Evolutionary conservation across 2,329 filamentous ascomycete genomes (phyloP).

Genomic region (Arachnomyces sp.): DNA sequence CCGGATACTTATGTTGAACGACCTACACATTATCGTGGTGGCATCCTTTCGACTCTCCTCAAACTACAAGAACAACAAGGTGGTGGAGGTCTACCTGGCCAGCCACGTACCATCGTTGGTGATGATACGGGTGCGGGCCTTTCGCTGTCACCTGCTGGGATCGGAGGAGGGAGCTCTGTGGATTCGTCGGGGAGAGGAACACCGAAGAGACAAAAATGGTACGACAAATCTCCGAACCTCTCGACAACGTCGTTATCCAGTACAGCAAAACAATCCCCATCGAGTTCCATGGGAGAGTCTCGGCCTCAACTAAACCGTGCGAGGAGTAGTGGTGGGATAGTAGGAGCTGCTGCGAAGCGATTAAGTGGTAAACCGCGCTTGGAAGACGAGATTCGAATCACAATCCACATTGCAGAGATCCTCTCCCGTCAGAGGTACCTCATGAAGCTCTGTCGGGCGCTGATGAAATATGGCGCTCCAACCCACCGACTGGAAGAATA

Average conservation of each 20-base stretch:
- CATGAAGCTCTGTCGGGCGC: conserved; percentile 70
- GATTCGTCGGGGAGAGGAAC: conserved; percentile 24
- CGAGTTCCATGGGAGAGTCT: conserved; percentile 15
- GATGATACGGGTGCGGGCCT: conserved; percentile 15
- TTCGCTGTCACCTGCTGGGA: conserved; percentile 17
- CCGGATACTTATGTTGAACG: conserved; percentile 53
- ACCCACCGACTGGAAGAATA: conserved; percentile 87
- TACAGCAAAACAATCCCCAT: conserved; percentile 22
- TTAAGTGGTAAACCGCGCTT: conserved; percentile 10
- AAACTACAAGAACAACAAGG: conserved; percentile 57
- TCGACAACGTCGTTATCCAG: conserved; percentile 29
- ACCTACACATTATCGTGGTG: conserved; percentile 62
- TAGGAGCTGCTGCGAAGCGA: conserved; percentile 18
- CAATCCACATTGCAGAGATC: conserved; percentile 58
- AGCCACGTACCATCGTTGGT: conserved; percentile 11
- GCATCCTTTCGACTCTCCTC: conserved; percentile 64
- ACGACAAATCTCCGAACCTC: conserved; percentile 30
- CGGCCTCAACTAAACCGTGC: conserved; percentile 28
- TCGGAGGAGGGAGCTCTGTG: conserved; percentile 22
- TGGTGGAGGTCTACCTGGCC: too few relatives aligned
- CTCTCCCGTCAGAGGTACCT: conserved; percentile 76
- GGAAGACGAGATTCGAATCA: conserved; percentile 50
- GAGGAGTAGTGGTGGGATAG: conserved; percentile 27
- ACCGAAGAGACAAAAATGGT: conserved; percentile 33
- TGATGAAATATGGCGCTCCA: conserved; percentile 87